These are phyloP conservation scores for Mycena chlorophos DNA, from an alignment of 768 basidiomycete species.

Conservation along the genomic window DNA sequence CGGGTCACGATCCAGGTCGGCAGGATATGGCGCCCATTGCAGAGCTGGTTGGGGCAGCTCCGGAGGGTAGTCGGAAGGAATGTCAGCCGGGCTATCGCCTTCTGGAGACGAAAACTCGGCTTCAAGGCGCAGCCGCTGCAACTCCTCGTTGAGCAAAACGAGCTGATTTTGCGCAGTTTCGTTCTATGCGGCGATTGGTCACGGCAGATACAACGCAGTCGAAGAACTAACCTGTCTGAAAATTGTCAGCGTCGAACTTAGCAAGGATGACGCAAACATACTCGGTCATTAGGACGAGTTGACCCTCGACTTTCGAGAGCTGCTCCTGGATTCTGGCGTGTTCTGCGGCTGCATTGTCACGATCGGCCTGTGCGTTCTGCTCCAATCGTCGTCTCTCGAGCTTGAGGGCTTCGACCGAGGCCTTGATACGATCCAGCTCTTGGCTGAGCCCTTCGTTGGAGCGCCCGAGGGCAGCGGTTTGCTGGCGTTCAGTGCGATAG, in stretches of 20 bases:
- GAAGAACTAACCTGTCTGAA: slow-evolving; percentile 17
- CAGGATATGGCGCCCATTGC: background rate
- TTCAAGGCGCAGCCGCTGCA: slow-evolving; percentile 15
- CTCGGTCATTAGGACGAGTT: slow-evolving; percentile 14
- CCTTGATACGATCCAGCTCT: slow-evolving; percentile 17
- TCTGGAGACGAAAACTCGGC: slow-evolving; percentile 19
- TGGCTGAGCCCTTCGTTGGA: slow-evolving; percentile 2
- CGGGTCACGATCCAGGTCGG: background rate
- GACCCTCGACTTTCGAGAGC: slow-evolving; percentile 11
- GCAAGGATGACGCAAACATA: background rate
- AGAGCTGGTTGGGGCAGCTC: background rate
- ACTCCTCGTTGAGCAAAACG: slow-evolving; percentile 18
- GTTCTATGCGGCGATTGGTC: slow-evolving; percentile 6
- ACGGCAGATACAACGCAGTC: background rate
- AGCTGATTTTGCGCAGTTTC: slow-evolving; percentile 22
- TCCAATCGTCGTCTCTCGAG: slow-evolving; percentile 15
- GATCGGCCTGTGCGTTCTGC: slow-evolving; percentile 9
- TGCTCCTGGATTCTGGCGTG: slow-evolving; percentile 7
- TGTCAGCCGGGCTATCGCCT: slow-evolving; percentile 17
- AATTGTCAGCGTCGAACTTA: slow-evolving; percentile 1
- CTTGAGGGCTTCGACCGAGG: slow-evolving; percentile 12
- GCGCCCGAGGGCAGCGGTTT: slow-evolving; percentile 3
- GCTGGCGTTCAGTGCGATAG: slow-evolving; percentile 10
- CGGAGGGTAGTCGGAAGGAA: slow-evolving; percentile 3
- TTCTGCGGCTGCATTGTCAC: background rate